Conservation (phyloP, 2,329 filamentous ascomycete genomes). For the Colletotrichum sp. region DNA sequence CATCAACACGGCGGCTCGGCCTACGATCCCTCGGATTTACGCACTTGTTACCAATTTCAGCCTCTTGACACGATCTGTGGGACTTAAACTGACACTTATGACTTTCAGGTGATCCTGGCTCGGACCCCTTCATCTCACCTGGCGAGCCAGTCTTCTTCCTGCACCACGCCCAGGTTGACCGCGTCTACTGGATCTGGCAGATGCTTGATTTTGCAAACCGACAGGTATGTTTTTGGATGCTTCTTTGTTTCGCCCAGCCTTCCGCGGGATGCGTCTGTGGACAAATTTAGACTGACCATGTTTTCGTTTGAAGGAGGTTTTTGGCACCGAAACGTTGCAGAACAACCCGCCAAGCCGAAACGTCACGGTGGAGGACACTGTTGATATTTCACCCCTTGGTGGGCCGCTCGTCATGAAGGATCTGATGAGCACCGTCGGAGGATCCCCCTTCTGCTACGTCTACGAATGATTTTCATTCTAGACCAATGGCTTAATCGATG, state of each 20-base stretch:
- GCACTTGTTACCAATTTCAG: not conserved
- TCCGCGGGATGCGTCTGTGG: not conserved
- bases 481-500: not conserved
- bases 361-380: conserved; percentile 42
- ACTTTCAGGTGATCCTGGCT: conserved; percentile 44
- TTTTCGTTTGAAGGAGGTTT: conserved; percentile 27
- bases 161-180: conserved; percentile 51
- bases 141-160: conserved; percentile 50
- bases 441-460: conserved; percentile 48
- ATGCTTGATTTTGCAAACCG: conserved; percentile 42
- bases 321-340: conserved; percentile 45
- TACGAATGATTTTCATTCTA: conserved; percentile 27
- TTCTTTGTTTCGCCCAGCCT: not conserved
- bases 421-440: conserved; percentile 44
- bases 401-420: conserved; percentile 36
- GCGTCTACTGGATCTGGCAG: conserved; percentile 54
- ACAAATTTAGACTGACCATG: not conserved
- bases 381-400: conserved; percentile 37
- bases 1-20: not conserved
- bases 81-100: not conserved
- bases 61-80: not conserved
- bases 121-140: conserved; percentile 48
- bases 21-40: not conserved
- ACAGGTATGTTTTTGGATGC: conserved; percentile 25
- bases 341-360: conserved; percentile 45